Conservation (phyloP, 2,329 filamentous ascomycete species). For the Alternaria sp. region DNA sequence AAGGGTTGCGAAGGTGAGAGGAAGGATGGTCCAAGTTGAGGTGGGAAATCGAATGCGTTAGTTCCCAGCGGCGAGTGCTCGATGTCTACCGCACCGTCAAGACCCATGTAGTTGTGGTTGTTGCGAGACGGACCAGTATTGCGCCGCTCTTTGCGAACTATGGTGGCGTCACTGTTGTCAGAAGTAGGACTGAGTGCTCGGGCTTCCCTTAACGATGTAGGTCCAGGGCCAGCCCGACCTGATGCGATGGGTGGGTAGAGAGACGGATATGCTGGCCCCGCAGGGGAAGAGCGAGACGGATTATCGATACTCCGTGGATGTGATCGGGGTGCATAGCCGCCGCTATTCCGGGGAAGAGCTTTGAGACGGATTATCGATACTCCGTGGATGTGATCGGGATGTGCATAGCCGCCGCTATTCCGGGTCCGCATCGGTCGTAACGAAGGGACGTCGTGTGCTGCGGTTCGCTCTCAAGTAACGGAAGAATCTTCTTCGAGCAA, state of each 20-base stretch:
- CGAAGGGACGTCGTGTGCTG: conserved; percentile 60
- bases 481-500: conserved; percentile 83
- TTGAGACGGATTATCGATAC: conserved; percentile 42
- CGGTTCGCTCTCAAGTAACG: conserved; percentile 68
- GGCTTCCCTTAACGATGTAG: conserved; percentile 34
- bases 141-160: conserved; percentile 36
- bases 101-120: conserved; percentile 34
- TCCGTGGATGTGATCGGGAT: conserved; percentile 35
- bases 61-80: conserved; percentile 27
- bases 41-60: conserved; percentile 37
- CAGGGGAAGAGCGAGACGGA: conserved; percentile 41
- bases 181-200: conserved; percentile 39
- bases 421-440: conserved; percentile 70
- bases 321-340: conserved; percentile 62
- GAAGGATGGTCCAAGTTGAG: conserved; percentile 42
- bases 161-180: conserved; percentile 42
- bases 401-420: conserved; percentile 70
- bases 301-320: conserved; percentile 40
- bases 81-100: conserved; percentile 43
- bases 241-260: conserved; percentile 30
- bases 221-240: conserved; percentile 29
- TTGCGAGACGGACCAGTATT: conserved; percentile 33
- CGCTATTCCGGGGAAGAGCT: conserved; percentile 65
- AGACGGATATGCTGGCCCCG: conserved; percentile 36
- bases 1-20: conserved; percentile 34